Base-by-base conservation (phyloP, 345 rosid genomes). In the Luvunga scandens region DNA sequence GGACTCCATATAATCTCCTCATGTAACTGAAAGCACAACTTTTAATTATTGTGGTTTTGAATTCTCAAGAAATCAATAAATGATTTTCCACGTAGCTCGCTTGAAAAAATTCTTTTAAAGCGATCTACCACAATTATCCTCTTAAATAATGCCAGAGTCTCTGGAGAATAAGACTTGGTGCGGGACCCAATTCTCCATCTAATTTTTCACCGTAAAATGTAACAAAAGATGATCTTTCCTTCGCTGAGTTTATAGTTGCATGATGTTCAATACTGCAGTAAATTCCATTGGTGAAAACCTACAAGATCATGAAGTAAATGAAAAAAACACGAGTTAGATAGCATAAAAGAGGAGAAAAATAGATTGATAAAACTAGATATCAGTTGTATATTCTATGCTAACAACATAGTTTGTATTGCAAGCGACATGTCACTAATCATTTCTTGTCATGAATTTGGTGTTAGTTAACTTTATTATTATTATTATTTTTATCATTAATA, bases 191-290 rank as follows among this genome's bases (percentile, higher is more conserved):
- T 9, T 34, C 55, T 14, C 66, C 55, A 5, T 55, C 73, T 0
- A 56, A 7, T 8, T 55, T 76, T 0, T 28, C 56, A 55, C 4
- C 16, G 28, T 55, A 67, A 7, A 55, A 56, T 67, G 73, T 56
- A 14, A 66, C 57, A 3, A 66, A 33, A 4, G 68, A 73, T 9
- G 59, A 50, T 65, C 81, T 80, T 72, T 69, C 83, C 60, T 73
- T 69, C 24, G 9, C 34, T 5, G 74, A 71, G 68, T 83, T 77
- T 4, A 80, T 73, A 0, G 13, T 69, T 34, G 76, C 79, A 22
- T 77, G 79, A 69, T 83, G 86, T 69, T 77, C 73, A 1, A 83
- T 69, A 53, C 79, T 83, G 2, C 1, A 65, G 69, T 83, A 83
- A 5, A 28, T 69, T 56, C 79, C 85, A 33, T 77, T 80, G 12